Base-by-base conservation (phyloP, 2,329 filamentous ascomycete species). In the Pseudopithomyces maydicus region DNA sequence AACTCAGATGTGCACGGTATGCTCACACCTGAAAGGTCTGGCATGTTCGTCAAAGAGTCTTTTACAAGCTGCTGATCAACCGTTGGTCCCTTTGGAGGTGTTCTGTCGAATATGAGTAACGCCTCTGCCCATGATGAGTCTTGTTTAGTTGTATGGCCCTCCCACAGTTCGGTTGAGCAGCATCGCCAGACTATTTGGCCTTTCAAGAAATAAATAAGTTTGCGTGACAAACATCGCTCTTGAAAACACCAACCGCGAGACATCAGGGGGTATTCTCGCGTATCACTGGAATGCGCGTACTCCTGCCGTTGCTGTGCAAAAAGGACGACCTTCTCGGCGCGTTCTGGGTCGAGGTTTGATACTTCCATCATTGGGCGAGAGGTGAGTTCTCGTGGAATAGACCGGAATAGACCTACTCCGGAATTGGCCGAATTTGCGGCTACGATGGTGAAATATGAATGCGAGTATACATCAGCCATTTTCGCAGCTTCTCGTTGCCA, bases 161-260 rank as follows among this genome's bases (percentile, higher is more conserved):
- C 35, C 12, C 35, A 14, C 35, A 36, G 12, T 14, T 14, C 35
- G 11, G 35, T 36, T 36, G 35, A 36, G 17, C 36, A 12, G 35
- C 56, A 61, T 39, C 59, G 56, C 58, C 58, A 61, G 41, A 55
- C 45, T 14, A 61, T 51, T 17, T 61, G 48, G 11, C 26, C 23
- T 14, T 20, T 7, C 3, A 46, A 15, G 45, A 57, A 59, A 41
- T 54, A 54, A 2, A 57, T 10, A 10, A 45, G 14, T n/a, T 54
- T 49, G 1, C 48, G 54, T 14, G 57, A 50, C 14, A 59, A 51
- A 17, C 44, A 29, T 4, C 54, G 54, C 29, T 59, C 57, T 36
- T 59, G 57, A 23, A 54, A 46, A 15, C 52, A 54, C 57, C 57
- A 57, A 11, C 26, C 47, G 6, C 47, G n/a, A 15, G n/a, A 17